These are phyloP conservation scores for Thelephora terrestris DNA, from an alignment of 1,284 basidiomycete genomes.

Conservation along the genomic window DNA sequence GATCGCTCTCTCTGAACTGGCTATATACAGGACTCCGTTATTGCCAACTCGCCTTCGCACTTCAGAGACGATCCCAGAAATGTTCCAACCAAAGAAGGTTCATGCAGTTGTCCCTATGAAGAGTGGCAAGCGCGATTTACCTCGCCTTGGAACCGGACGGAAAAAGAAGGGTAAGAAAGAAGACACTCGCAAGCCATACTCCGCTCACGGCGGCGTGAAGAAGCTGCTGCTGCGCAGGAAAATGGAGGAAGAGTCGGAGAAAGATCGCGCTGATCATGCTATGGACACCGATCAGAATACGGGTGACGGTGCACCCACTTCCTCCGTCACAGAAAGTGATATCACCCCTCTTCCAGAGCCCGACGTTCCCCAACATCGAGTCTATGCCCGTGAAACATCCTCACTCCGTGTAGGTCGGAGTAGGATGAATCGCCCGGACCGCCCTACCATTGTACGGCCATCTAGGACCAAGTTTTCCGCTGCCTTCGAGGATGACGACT, in stretches of 20 bases:
- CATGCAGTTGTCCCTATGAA: slow-evolving; percentile 49
- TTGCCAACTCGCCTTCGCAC: slow-evolving; percentile 56
- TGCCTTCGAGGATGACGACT: slow-evolving; percentile 49
- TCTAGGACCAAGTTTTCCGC: slow-evolving; percentile 53
- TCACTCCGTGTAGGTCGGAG: slow-evolving; percentile 57
- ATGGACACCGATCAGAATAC: slow-evolving; percentile 21
- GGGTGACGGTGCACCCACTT: slow-evolving; percentile 18
- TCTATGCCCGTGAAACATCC: slow-evolving; percentile 28
- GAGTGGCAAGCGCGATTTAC: slow-evolving; percentile 22
- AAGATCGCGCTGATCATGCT: slow-evolving; percentile 27
- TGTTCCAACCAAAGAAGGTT: slow-evolving; percentile 51
- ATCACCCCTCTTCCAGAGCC: slow-evolving; percentile 14
- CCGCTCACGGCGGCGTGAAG: slow-evolving; percentile 64
- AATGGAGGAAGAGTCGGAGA: slow-evolving; percentile 26
- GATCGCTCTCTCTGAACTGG: slow-evolving; percentile 55
- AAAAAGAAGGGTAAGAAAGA: slow-evolving; percentile 21
- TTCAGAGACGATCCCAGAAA: slow-evolving; percentile 40
- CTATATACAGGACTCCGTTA: slow-evolving; percentile 67
- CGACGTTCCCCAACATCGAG: slow-evolving; percentile 9
- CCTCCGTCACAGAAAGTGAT: slow-evolving; percentile 16
- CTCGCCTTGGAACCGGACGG: slow-evolving; percentile 26
- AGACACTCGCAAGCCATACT: slow-evolving; percentile 45
- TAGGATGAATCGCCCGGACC: slow-evolving; percentile 38
- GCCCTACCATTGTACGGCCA: slow-evolving; percentile 27
- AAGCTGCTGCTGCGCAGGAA: slow-evolving; percentile 51